phyloP scores from a whole-genome alignment of 495 filamentous ascomycete species.

The Aspergillus conjunctus region DNA sequence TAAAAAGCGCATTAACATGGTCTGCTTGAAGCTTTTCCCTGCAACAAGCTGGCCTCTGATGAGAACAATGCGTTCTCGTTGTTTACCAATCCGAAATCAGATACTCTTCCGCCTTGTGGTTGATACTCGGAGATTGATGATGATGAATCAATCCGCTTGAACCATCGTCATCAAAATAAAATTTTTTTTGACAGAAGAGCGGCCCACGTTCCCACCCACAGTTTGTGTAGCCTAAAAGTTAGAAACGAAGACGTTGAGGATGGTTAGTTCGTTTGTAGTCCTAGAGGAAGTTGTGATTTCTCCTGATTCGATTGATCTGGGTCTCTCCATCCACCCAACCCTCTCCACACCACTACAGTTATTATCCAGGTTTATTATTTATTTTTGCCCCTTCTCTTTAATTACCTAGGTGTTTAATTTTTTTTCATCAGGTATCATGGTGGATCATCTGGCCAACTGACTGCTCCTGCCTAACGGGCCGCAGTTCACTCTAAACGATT shows the following conservation, averaged over 20 bases:
- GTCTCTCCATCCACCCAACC: neutral
- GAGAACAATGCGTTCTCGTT: too few species aligned
- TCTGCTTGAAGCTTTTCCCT: too few species aligned
- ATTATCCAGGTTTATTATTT: neutral
- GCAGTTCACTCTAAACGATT: neutral
- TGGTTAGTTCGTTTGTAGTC: too few species aligned
- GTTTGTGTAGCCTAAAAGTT: neutral
- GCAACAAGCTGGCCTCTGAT: too few species aligned
- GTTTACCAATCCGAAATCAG: too few species aligned
- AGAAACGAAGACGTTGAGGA: slow-evolving; percentile 1
- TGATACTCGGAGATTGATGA: too few species aligned
- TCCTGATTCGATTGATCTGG: slow-evolving; percentile 1
- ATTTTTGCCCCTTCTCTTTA: neutral
- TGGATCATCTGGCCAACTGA: neutral
- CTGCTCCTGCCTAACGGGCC: neutral
- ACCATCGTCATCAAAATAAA: slow-evolving; percentile 4
- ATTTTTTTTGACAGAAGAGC: slow-evolving; percentile 14
- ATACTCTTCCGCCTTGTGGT: too few species aligned
- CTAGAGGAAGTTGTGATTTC: neutral
- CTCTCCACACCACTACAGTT: neutral
- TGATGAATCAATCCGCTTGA: neutral
- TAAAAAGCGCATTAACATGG: too few species aligned
- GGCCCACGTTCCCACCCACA: slow-evolving; percentile 19
- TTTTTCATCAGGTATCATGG: neutral
- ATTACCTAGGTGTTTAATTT: neutral